Evolutionary conservation across 164 flowering plant species (phyloP).

Genomic region (Warburgia ugandensis): DNA sequence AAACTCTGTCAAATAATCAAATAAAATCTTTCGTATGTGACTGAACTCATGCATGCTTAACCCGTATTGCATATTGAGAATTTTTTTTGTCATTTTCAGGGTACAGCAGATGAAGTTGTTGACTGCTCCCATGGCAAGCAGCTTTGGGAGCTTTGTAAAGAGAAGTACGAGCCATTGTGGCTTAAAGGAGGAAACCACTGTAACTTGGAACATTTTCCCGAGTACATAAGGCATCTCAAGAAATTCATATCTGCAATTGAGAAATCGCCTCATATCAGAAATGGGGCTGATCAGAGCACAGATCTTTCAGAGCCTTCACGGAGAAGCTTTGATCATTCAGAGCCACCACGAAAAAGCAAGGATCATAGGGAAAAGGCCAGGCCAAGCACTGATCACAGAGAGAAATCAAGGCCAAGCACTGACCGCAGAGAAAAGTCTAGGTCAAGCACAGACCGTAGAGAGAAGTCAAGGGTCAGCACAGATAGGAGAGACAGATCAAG

Average conservation of each 20-base stretch:
- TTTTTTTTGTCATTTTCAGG: slow-evolving; percentile 34
- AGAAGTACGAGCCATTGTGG: slow-evolving; percentile 75
- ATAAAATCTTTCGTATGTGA: too few species aligned
- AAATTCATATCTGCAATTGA: slow-evolving; percentile 58
- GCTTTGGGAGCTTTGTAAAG: slow-evolving; percentile 65
- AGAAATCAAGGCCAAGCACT: slow-evolving; percentile 37
- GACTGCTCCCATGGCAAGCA: slow-evolving; percentile 66
- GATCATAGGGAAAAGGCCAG: too few species aligned
- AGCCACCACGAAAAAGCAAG: slow-evolving; percentile 29
- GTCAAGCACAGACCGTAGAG: slow-evolving; percentile 42
- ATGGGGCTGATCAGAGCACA: slow-evolving; percentile 7
- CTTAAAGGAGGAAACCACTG: slow-evolving; percentile 59
- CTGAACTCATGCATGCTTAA: too few species aligned
- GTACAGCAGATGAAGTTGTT: slow-evolving; percentile 68
- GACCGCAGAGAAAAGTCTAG: slow-evolving; percentile 49
- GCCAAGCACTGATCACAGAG: too few species aligned
- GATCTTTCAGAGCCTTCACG: slow-evolving; percentile 22
- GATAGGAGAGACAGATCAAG: slow-evolving; percentile 52
- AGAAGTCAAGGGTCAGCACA: slow-evolving; percentile 42
- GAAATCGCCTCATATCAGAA: slow-evolving; percentile 22
- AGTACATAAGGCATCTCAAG: slow-evolving; percentile 51
- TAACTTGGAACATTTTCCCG: slow-evolving; percentile 54
- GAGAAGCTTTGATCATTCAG: slow-evolving; percentile 18
- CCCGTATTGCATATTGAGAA: too few species aligned
- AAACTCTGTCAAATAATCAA: too few species aligned